Conservation (phyloP, 768 basidiomycete species). For the Exidia glandulosa region DNA sequence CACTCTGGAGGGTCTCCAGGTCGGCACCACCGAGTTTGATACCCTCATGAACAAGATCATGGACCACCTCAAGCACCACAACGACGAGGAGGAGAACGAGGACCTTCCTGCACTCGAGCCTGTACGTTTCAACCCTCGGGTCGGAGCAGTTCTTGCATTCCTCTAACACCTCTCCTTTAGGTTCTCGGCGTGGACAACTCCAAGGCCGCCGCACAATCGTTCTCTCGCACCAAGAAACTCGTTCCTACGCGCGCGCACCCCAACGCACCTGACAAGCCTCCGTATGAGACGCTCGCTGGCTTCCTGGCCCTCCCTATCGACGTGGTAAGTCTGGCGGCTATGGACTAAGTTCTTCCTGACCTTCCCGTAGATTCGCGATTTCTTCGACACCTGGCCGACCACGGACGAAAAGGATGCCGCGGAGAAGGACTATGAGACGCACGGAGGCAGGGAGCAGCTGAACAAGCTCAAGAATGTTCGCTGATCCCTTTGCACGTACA, state of each 20-base stretch:
- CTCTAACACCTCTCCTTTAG: neutral
- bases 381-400: neutral
- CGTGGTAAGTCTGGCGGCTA: conserved; percentile 9
- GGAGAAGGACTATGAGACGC: neutral
- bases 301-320: conserved; percentile 49
- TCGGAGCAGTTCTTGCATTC: too few species aligned
- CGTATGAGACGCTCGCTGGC: conserved; percentile 47
- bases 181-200: conserved; percentile 35
- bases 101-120: conserved; percentile 49
- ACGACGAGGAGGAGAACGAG: conserved; percentile 44
- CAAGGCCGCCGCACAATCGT: conserved; percentile 31
- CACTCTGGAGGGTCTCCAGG: conserved; percentile 29
- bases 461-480: neutral
- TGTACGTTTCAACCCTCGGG: neutral
- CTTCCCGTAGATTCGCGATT: neutral
- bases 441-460: neutral
- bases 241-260: conserved; percentile 50
- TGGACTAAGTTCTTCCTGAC: neutral
- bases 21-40: conserved; percentile 24
- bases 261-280: conserved; percentile 42
- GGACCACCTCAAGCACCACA: too few species aligned
- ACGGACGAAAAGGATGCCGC: neutral
- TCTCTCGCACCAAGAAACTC: conserved; percentile 50
- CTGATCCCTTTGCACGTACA: too few species aligned
- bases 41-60: conserved; percentile 29